Conservation (phyloP, 2,329 filamentous ascomycete species). For the Pyrenophora tritici-repentis region DNA sequence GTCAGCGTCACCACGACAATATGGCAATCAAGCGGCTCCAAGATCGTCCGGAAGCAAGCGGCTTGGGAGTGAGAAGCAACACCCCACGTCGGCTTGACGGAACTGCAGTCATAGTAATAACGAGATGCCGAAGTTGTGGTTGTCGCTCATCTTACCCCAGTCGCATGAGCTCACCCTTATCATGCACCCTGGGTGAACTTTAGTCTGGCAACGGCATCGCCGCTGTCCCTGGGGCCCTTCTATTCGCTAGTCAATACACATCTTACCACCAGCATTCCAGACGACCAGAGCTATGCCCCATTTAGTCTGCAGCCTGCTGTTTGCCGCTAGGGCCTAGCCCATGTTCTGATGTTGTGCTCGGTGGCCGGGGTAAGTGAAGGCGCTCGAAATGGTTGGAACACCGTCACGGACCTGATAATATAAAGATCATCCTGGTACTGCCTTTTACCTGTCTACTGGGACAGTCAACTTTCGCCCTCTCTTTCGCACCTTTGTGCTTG, state of each 20-base stretch:
- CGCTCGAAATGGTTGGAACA: conserved; percentile 21
- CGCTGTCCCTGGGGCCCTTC: conserved; percentile 15
- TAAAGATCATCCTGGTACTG: conserved; percentile 35
- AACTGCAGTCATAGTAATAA: conserved; percentile 18
- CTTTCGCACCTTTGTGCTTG: conserved; percentile 20
- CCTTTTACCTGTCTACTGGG: conserved; percentile 14
- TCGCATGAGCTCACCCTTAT: conserved; percentile 29
- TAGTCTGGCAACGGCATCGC: conserved; percentile 21
- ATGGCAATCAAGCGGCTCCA: background rate
- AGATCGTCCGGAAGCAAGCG: background rate
- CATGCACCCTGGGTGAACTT: conserved; percentile 21
- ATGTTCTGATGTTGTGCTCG: background rate
- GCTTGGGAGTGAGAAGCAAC: background rate
- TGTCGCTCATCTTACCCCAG: conserved; percentile 7
- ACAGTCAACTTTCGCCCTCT: conserved; percentile 23
- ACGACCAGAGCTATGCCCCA: conserved; percentile 18
- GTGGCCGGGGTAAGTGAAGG: background rate
- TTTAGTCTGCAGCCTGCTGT: conserved; percentile 17
- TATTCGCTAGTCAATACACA: conserved; percentile 25
- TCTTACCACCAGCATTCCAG: conserved; percentile 23
- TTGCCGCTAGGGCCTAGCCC: conserved; percentile 20
- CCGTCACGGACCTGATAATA: conserved; percentile 20
- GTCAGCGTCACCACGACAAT: background rate
- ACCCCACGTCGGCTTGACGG: conserved; percentile 28
- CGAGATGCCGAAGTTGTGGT: conserved; percentile 3